Conservation (phyloP, 164 flowering plant species). For the Brasenia schreberi region DNA sequence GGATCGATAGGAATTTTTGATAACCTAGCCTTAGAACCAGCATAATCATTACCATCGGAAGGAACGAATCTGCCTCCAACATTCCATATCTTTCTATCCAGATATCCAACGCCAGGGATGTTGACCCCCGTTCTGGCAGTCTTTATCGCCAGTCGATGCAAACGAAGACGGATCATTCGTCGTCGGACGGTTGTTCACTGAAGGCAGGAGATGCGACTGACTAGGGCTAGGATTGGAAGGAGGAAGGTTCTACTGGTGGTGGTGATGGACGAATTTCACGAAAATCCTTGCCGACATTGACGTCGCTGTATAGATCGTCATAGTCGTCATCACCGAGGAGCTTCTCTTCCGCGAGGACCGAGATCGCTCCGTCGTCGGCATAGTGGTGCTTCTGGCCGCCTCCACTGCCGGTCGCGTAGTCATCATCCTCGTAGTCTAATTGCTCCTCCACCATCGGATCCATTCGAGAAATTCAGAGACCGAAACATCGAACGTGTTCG, state of each 20-base stretch:
- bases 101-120: constrained; percentile 23
- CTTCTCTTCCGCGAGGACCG: constrained; percentile 65
- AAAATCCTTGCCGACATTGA: constrained; percentile 66
- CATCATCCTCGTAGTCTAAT: constrained; percentile 67
- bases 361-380: constrained; percentile 63
- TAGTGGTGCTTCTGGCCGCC: too few species aligned
- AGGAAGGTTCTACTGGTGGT: background rate
- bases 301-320: constrained; percentile 67
- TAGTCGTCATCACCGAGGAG: constrained; percentile 55
- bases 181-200: too few species aligned
- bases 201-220: too few species aligned
- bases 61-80: constrained; percentile 15
- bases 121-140: constrained; percentile 13
- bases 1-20: constrained; percentile 20
- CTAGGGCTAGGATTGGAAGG: too few species aligned
- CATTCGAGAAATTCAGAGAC: constrained; percentile 15
- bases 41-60: constrained; percentile 12
- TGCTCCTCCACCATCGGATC: constrained; percentile 65
- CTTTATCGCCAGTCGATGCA: constrained; percentile 14
- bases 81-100: constrained; percentile 24
- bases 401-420: constrained; percentile 39
- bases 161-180: too few species aligned
- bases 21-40: constrained; percentile 21
- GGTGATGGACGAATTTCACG: constrained; percentile 31
- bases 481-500: background rate